Percentiles rank a stretch among this genome's conserved stretches.
These are phyloP conservation scores for Auricularia sp. DNA, from an alignment of 768 basidiomycete genomes.

Conservation along the genomic window DNA sequence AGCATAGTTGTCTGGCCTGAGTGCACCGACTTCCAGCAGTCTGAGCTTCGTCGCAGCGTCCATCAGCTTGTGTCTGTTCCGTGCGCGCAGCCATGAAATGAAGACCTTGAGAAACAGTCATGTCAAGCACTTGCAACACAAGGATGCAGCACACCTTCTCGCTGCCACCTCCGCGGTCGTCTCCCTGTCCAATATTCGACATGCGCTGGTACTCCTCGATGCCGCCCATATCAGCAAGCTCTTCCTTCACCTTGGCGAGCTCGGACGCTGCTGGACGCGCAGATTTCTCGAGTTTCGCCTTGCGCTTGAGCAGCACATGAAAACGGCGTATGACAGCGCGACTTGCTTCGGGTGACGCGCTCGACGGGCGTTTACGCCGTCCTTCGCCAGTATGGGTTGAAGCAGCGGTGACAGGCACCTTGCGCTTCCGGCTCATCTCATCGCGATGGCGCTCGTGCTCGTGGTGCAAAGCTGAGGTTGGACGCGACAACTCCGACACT, in stretches of 20 bases:
- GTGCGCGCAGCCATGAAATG: background rate
- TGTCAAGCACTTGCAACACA: slow-evolving; percentile 26
- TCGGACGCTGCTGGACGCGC: slow-evolving; percentile 15
- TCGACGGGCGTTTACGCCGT: background rate
- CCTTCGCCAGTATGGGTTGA: background rate
- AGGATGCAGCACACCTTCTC: slow-evolving; percentile 43
- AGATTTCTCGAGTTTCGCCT: slow-evolving; percentile 34
- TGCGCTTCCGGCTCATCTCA: no score
- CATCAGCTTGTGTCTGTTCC: background rate
- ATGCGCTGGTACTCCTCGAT: slow-evolving; percentile 73
- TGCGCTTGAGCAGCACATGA: slow-evolving; percentile 69
- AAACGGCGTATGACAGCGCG: slow-evolving; percentile 70
- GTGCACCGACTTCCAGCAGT: slow-evolving; percentile 80
- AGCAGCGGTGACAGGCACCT: background rate
- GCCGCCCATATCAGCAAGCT: slow-evolving; percentile 67
- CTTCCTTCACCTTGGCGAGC: slow-evolving; percentile 43
- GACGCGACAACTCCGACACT: no score
- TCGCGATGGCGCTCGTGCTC: no score
- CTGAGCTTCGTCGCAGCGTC: slow-evolving; percentile 28
- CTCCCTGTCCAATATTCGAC: slow-evolving; percentile 71
- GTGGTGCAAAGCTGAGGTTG: no score
- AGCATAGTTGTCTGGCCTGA: slow-evolving; percentile 74
- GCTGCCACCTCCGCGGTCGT: slow-evolving; percentile 79
- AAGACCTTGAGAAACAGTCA: slow-evolving; percentile 2
- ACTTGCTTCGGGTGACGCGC: slow-evolving; percentile 43